These are phyloP conservation scores for Epichloe hybrida DNA, from an alignment of 2,329 filamentous ascomycete genomes.

Conservation along the genomic window DNA sequence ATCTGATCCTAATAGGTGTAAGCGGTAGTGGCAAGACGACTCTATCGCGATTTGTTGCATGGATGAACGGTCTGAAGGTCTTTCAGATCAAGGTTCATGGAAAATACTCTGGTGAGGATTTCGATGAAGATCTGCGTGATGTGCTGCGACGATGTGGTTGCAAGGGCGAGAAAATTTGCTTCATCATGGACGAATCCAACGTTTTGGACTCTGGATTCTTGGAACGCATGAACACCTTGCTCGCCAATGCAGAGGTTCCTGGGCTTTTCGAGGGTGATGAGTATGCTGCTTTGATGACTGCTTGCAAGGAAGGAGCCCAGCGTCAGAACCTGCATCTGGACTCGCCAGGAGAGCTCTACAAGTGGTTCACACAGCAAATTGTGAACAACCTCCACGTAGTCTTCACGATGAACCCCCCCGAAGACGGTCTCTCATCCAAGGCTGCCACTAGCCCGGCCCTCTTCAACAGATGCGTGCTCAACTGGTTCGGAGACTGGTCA, in stretches of 20 bases:
- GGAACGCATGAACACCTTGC: slow-evolving; percentile 96
- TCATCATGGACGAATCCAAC: slow-evolving; percentile 99
- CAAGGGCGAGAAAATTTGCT: slow-evolving; percentile 98
- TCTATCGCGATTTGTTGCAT: slow-evolving; percentile 91
- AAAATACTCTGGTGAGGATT: slow-evolving; percentile 95
- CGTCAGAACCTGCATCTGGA: slow-evolving; percentile 89
- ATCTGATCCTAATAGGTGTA: slow-evolving; percentile 95
- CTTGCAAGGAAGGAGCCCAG: slow-evolving; percentile 96
- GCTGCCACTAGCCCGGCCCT: slow-evolving; percentile 93
- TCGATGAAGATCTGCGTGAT: slow-evolving; percentile 91
- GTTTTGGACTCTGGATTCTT: slow-evolving; percentile 97
- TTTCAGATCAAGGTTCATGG: slow-evolving; percentile 99
- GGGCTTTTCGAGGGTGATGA: slow-evolving; percentile 99
- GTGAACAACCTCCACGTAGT: slow-evolving; percentile 98
- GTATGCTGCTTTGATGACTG: slow-evolving; percentile 95
- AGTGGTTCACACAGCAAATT: slow-evolving; percentile 99
- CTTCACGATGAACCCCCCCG: slow-evolving; percentile 99
- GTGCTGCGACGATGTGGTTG: slow-evolving; percentile 89
- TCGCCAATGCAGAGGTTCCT: slow-evolving; percentile 98
- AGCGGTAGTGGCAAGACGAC: slow-evolving; percentile 98
- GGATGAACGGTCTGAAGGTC: slow-evolving; percentile 98
- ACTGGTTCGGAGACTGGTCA: slow-evolving; percentile 99
- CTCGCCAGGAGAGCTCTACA: slow-evolving; percentile 98
- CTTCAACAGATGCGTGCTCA: slow-evolving; percentile 98
- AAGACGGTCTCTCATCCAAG: slow-evolving; percentile 88